Evolutionary conservation across 2,329 filamentous ascomycete genomes (phyloP), one percentile per base, ranked within the genome.

Genomic region (Blastomyces emzantsi): DNA sequence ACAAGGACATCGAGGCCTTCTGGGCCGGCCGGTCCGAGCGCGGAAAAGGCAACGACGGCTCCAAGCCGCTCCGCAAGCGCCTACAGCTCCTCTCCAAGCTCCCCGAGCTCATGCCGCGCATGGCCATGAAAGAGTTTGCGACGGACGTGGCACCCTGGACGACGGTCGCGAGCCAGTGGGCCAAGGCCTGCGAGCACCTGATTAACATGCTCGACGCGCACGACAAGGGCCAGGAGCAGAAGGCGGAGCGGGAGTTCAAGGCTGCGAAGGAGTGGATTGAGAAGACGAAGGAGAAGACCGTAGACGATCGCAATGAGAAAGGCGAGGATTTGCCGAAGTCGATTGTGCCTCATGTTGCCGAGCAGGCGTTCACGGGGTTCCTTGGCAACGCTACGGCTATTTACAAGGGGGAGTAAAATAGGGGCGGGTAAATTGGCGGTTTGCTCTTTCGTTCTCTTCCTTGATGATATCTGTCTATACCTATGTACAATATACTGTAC

Each of bases 141-240:
- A 58, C 15, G 45, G 67, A 69, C 30, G 66, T 67, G 1, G 66
- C n/a, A 9, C 67, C 66, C 11, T 69, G 67, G 67, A 62, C 66
- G 9, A 68, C 60, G 7, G 61, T 67, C 51, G 62, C 67, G 22
- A 68, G 66, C 65, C 66, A 69, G 54, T 69, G 65, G 66, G 66
- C 66, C 15, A 63, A 61, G 7, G 66, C 66, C 13, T 67, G 65
- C 30, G 63, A 69, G 63, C 66, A 69, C 39, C 60, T 69, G 65
- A 68, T 69, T 30, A 25, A 47, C 30, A 67, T 68, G 66, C 61
- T 69, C 30, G 54, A 68, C 7, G 67, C 67, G 13, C 33, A 67
- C 30, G 63, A 67, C 45, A 47, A 25, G 2, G 65, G 65, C 8
- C 49, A 69, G 49, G 56, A 67, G 64, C 55, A 30, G 15, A 67